These are phyloP conservation scores for Pseudogymnoascus verrucosus DNA, from an alignment of 2,329 filamentous ascomycete species.

Conservation along the genomic window DNA sequence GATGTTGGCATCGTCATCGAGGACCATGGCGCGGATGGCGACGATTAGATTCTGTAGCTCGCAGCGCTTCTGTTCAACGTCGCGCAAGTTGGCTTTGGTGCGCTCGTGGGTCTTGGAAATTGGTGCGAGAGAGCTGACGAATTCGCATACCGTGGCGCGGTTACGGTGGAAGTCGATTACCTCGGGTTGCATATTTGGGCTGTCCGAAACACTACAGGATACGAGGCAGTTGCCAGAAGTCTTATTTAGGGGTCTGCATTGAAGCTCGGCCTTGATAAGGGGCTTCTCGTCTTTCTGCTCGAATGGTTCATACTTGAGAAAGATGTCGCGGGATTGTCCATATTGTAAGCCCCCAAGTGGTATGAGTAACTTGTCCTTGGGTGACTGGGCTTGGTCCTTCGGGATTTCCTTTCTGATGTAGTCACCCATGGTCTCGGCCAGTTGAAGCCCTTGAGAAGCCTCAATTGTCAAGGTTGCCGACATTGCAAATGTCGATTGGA, in stretches of 20 bases:
- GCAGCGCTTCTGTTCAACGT: conserved; percentile 11
- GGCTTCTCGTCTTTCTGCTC: neutral
- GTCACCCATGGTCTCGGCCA: conserved; percentile 34
- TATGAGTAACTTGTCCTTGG: neutral
- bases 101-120: neutral
- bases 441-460: conserved; percentile 29
- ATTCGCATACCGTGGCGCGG: conserved; percentile 42
- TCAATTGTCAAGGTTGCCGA: conserved; percentile 37
- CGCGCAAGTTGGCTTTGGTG: neutral
- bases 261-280: neutral
- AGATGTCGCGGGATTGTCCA: neutral
- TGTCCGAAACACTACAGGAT: neutral
- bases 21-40: conserved; percentile 29
- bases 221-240: neutral
- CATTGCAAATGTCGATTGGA: conserved; percentile 50
- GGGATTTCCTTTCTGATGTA: conserved; percentile 27
- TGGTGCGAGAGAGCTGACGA: conserved; percentile 39
- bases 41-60: conserved; percentile 29
- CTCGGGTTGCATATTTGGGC: conserved; percentile 21
- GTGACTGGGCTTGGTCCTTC: neutral
- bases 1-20: conserved; percentile 33
- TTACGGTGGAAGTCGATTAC: conserved; percentile 45
- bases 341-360: neutral
- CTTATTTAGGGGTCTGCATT: neutral
- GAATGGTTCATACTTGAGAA: neutral